Evolutionary conservation across 1,139 yeast species (phyloP), one percentile per base, ranked within the genome.

Genomic region (Geotrichum candidum): DNA sequence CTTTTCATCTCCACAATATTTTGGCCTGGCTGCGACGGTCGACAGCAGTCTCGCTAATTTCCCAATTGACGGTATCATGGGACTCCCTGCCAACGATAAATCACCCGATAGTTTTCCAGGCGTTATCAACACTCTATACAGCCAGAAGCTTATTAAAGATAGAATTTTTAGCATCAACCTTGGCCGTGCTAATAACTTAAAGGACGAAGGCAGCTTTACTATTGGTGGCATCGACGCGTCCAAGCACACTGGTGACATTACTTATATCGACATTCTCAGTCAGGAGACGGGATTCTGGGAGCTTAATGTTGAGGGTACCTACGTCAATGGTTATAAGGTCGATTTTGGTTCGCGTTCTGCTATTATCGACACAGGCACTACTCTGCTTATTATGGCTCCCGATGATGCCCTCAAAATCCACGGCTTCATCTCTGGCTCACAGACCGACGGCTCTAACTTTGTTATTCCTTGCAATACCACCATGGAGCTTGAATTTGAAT

Each of bases 311-410:
- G 77, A 77, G 22, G 68, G 70, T 10, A 76, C 82, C 15, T 72
- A 67, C 52, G 70, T 79, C 13, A 75, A 77, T 61, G 74, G 73
- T 3, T 67, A 69, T 33, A 64, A 66, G 45, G 65, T 68, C 3
- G 79, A 80, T 62, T 68, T 69, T 58, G 83, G 82, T 70, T 80
- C 80, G 70, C 76, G 85, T 70, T 69, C 75, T 2, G 86, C 84
- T 4, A 77, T 86, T 54, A 75, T 86, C 29, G 91, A 86, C 69
- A 83, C 88, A 13, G 90, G 90, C 22, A 85, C 90, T 1, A 85
- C 90, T 0, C 82, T 87, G 1, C 72, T 85, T 31, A 83, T 84
- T 6, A 73, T 84, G 58, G 85, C 88, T 1, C 73, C 80, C n/a
- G 73, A 72, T 25, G 89, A 86, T 68, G 89, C 90, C 1, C 68